Evolutionary conservation across 2,329 filamentous ascomycete genomes (phyloP), one percentile per base, ranked within the genome.

Genomic region (Thielaviopsis cerberus): DNA sequence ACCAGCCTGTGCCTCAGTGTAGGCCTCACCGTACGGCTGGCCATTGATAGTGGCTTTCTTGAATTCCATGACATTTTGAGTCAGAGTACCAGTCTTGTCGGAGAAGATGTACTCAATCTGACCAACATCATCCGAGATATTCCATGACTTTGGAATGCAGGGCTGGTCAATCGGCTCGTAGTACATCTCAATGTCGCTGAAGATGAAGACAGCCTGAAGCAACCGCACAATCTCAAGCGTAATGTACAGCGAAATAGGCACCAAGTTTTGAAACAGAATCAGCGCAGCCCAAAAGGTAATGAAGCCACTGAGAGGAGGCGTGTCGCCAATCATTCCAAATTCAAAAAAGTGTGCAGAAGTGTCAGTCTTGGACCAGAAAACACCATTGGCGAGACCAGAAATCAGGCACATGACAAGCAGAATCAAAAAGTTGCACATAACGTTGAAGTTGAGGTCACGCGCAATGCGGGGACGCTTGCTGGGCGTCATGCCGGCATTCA

Each of bases 91-190:
- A 1, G 91, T 97, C 74, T 97, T 97, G 74, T 97, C 91, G 0
- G 89, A 96, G 70, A 98, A 98, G 64, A 98, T 95, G 73, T 97
- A 98, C 71, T 97, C 92, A 62, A 98, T 95, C 71, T 98, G 92
- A 13, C 92, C 92, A 53, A 98, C 77, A 65, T 98, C 94, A 67
- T 98, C 92, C 0, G 91, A 97, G 55, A 98, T 97, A 68, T 97
- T 98, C 92, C 92, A 98, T 0, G 90, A 89, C 67, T 97, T 97
- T 4, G 94, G 92, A 11, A 94, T 88, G 67, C 94, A 98, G 1
- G 91, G 89, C 67, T 95, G 90, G 66, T 95, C 89, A 63, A 96
- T 82, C 65, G 82, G 83, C 59, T 92, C 92, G 72, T 98, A 95
- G 71, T 97, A 98, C 94, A 98, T 98, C 67, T 85, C 81, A 4